phyloP scores from a whole-genome alignment of 1,284 basidiomycete genomes.

The Ceratobasidium papillatum region DNA sequence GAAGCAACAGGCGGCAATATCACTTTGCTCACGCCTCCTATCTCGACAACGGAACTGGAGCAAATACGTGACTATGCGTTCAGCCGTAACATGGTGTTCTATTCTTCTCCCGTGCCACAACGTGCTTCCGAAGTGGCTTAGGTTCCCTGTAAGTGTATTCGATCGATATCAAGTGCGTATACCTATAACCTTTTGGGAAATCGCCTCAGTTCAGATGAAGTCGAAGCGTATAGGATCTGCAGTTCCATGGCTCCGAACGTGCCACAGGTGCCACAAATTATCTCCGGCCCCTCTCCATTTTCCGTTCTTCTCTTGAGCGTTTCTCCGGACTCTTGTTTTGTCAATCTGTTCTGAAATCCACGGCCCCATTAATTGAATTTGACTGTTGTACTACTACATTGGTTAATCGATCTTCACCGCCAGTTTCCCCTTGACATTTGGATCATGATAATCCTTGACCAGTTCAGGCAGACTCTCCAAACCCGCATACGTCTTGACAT shows the following conservation, averaged over 20 bases:
- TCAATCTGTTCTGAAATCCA: neutral
- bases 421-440: constrained; percentile 44
- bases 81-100: neutral
- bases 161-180: neutral
- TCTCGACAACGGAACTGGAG: neutral
- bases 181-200: neutral
- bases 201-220: neutral
- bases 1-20: neutral
- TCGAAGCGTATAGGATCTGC: neutral
- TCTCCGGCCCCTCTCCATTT: neutral
- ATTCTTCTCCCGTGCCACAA: neutral
- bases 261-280: neutral
- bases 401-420: constrained; percentile 41
- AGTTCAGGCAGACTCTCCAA: constrained; percentile 42
- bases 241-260: neutral
- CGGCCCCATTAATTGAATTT: neutral
- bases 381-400: neutral
- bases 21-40: neutral
- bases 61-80: constrained; percentile 7
- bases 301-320: neutral
- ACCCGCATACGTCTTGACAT: constrained; percentile 40
- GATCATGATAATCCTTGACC: constrained; percentile 42
- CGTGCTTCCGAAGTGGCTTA: neutral
- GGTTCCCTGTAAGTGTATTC: neutral
- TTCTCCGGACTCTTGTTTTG: neutral